Evolutionary conservation across 1,284 basidiomycete genomes (phyloP), one percentile per base, ranked within the genome.

Genomic region (Heterobasidion annosum): DNA sequence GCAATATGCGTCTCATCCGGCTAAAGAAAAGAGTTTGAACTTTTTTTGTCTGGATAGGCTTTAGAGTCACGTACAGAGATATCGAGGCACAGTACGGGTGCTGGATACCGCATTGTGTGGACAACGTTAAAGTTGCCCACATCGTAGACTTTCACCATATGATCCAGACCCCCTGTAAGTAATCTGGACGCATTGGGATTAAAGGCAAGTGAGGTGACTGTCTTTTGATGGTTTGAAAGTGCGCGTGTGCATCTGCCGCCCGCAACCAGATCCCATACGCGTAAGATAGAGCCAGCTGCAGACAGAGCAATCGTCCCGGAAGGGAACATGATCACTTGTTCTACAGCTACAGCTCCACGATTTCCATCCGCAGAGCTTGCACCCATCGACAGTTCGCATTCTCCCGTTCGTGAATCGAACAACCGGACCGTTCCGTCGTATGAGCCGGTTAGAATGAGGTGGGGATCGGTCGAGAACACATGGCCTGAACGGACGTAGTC

Each of bases 71-170:
- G 65, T 65, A 91, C 92, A 57, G 91, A 98, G 57, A 92, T 77
- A n/a, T 93, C 94, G 48, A 99, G 74, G 64, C 86, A 93, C 5
- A 99, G 76, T 3, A 99, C 74, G 1, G 95, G 93, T 1, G 94
- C 91, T 2, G 95, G 92, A 68, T 99, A 99, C 45, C 96, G 88
- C 93, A 99, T 99, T 0, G 97, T 98, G 68, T 99, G 97, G 8
- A 96, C 88, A 34, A 99, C 97, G 63, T 91, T 90, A 76, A 95
- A 96, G 42, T 88, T 87, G 64, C 90, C 85, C 50, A 96, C 85
- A 67, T 99, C 95, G 73, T 99, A 99, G 19, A 98, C 94, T 72
- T 99, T 99, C 56, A 99, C 93, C 84, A 99, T 89, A 61, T 95
- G 93, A 67, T 99, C 97, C 57, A 99, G 73, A 35, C 91, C 86